These are phyloP conservation scores for Aegilops tauschii DNA, from an alignment of 176 grass and related monocot species.

Conservation along the genomic window DNA sequence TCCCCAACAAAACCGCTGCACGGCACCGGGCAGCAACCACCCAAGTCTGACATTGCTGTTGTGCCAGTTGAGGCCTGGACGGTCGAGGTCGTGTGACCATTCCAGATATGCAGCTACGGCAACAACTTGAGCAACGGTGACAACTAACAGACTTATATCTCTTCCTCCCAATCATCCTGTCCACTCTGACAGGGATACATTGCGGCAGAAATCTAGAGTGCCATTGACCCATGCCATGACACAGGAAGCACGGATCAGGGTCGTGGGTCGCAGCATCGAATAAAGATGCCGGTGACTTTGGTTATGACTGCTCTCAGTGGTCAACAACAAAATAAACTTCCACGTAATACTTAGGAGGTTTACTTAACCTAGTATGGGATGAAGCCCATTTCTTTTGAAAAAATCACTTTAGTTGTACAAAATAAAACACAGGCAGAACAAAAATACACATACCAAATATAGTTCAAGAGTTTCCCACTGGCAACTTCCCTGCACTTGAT, in stretches of 20 bases:
- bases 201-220: not conserved
- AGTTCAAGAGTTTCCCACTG: conserved; percentile 88
- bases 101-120: not conserved
- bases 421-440: not conserved
- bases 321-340: not conserved
- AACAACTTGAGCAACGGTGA: not conserved
- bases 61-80: not conserved
- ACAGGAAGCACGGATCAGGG: not conserved
- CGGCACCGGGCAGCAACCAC: not conserved
- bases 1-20: not conserved
- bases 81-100: not conserved
- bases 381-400: conserved; percentile 5
- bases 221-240: not conserved
- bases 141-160: not conserved
- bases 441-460: conserved; percentile 62
- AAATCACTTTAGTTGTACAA: not conserved
- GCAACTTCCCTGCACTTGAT: conserved; percentile 65
- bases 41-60: not conserved
- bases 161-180: not conserved
- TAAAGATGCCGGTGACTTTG: not conserved
- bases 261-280: not conserved
- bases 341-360: not conserved
- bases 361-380: conserved; percentile 7
- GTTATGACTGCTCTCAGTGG: not conserved
- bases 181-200: not conserved